Evolutionary conservation across 2,329 filamentous ascomycete species (phyloP).

Genomic region (Colletotrichum sp.): DNA sequence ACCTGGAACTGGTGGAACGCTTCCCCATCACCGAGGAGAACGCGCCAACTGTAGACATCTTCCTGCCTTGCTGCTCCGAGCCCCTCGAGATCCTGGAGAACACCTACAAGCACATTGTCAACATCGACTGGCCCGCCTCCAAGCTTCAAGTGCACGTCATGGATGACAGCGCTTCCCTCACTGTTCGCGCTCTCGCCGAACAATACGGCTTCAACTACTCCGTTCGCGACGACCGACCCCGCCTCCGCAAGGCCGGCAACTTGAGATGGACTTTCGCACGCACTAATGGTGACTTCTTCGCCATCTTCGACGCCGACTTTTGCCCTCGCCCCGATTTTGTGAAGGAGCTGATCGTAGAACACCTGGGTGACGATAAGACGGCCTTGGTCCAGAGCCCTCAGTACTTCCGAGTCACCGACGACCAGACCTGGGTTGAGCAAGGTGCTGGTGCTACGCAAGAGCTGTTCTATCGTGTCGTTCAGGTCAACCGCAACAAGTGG

Average conservation of each 20-base stretch:
- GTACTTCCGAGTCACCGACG: slow-evolving; percentile 41
- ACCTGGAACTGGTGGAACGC: slow-evolving; percentile 33
- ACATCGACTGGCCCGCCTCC: slow-evolving; percentile 38
- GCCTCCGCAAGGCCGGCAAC: slow-evolving; percentile 47
- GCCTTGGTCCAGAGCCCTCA: slow-evolving; percentile 47
- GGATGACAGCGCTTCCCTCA: slow-evolving; percentile 39
- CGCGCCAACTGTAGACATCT: slow-evolving; percentile 44
- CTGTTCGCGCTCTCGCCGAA: slow-evolving; percentile 33
- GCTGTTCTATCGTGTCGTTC: slow-evolving; percentile 46
- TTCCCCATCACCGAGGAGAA: slow-evolving; percentile 35
- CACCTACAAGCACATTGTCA: slow-evolving; percentile 36
- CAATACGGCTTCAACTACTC: slow-evolving; percentile 42
- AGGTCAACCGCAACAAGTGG: slow-evolving; percentile 44
- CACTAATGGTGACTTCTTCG: slow-evolving; percentile 43
- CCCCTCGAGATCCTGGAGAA: slow-evolving; percentile 43
- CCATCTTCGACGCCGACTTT: slow-evolving; percentile 48
- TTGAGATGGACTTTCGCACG: slow-evolving; percentile 43
- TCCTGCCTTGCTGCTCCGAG: slow-evolving; percentile 45
- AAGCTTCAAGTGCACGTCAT: slow-evolving; percentile 43
- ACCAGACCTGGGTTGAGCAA: slow-evolving; percentile 49
- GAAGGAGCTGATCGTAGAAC: slow-evolving; percentile 41
- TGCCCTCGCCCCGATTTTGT: slow-evolving; percentile 46
- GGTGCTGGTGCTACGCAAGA: slow-evolving; percentile 46
- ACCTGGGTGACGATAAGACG: slow-evolving; percentile 39
- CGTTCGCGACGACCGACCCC: slow-evolving; percentile 43